Base-by-base conservation (phyloP, 2,329 filamentous ascomycete species). In the Cladobotryum protrusum region DNA sequence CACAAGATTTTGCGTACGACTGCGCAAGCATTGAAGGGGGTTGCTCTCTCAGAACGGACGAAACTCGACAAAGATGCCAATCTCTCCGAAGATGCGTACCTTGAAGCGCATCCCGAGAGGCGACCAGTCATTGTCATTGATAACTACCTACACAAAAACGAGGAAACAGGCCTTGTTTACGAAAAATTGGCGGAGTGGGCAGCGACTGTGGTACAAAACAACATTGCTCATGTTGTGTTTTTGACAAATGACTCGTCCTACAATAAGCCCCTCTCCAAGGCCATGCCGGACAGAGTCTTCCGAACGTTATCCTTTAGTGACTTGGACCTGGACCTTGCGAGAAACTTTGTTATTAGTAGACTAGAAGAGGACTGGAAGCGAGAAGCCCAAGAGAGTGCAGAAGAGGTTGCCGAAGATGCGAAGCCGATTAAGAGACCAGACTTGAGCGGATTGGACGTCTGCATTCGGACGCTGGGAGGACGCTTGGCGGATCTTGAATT, bases 401-500 rank as follows among this genome's bases (percentile, higher is more conserved):
- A 61, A 12, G 56, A 64, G n/a, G 61, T 63, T 9, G 55, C 60
- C 3, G 52, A 57, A 9, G 42, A 54, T 3, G 59, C 63, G 45
- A 61, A 63, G 33, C 45, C 47, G 43, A 40, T 54, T 43, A 48
- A 52, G 14, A 59, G 64, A 2, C 63, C 66, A 3, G 66, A 90
- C 54, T 72, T 93, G 6, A 66, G 68, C 1, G 87, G 91, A 54
- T 77, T 99, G 2, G 90, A 96, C 60, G 77, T 77, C 24, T 91
- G 87, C 58, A 95, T 97, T 56, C 79, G 83, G 24, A 79, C 84
- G 0, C 78, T 99, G 1, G 93, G 93, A 18, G 93, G 93, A 2
- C 87, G 93, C 3, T 77, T 99, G n/a, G 96, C 90, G 0, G 93
- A 99, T 62, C 83, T 99, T 17, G 92, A 97, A 63, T 95, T 93